phyloP scores from a whole-genome alignment of 768 basidiomycete species.

The Suillus spraguei region DNA sequence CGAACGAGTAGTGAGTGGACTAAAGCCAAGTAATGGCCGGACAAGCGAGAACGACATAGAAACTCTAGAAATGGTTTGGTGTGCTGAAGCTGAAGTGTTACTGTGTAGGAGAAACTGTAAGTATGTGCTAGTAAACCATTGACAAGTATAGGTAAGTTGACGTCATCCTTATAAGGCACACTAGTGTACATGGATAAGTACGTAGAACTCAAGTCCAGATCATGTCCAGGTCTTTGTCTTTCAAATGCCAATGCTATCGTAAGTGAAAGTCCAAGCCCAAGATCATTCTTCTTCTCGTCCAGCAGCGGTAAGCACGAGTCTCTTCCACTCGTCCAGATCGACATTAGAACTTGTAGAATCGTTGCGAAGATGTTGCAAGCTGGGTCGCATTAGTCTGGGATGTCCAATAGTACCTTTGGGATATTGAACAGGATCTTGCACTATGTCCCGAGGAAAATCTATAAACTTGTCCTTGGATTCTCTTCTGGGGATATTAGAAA shows the following conservation, averaged over 20 bases:
- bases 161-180: slow-evolving; percentile 10
- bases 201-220: background rate
- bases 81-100: background rate
- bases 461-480: slow-evolving; percentile 1
- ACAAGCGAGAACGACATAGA: slow-evolving; percentile 10
- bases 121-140: background rate
- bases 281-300: slow-evolving; percentile 4
- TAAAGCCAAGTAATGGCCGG: slow-evolving; percentile 22
- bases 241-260: background rate
- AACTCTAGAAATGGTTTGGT: background rate
- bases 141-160: slow-evolving; percentile 5
- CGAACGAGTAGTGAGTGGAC: slow-evolving; percentile 12
- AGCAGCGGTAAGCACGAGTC: slow-evolving; percentile 18
- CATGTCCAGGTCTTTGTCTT: background rate
- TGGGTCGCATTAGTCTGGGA: background rate
- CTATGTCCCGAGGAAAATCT: slow-evolving; percentile 11
- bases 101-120: background rate
- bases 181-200: background rate
- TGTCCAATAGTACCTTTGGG: background rate
- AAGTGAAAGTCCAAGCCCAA: background rate
- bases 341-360: slow-evolving; percentile 16
- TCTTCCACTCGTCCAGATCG: slow-evolving; percentile 20
- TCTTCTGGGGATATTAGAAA: slow-evolving; percentile 11
- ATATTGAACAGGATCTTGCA: background rate
- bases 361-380: slow-evolving; percentile 12